Conservation (phyloP, 441 rosid genomes). For the Euphorbia schlechtendalii region DNA sequence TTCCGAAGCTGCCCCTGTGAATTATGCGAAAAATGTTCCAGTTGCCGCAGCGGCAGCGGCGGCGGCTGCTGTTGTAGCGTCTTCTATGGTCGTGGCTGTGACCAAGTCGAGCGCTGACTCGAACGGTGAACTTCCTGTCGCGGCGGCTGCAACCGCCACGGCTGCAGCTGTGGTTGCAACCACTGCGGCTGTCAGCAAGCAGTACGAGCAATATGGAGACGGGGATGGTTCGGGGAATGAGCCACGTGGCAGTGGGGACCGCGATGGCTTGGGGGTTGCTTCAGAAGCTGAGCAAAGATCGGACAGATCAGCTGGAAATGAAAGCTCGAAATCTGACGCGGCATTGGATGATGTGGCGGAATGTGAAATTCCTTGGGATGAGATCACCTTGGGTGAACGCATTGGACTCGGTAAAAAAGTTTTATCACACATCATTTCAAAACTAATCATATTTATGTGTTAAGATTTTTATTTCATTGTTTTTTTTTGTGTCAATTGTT, state of each 20-base stretch:
- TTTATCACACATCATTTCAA: constrained; percentile 20
- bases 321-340: constrained; percentile 58
- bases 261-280: constrained; percentile 29
- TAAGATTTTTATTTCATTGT: constrained; percentile 1
- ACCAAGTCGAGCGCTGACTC: constrained; percentile 58
- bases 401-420: constrained; percentile 85
- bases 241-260: constrained; percentile 42
- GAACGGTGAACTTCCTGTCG: constrained; percentile 74
- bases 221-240: constrained; percentile 41
- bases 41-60: constrained; percentile 86
- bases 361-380: constrained; percentile 90
- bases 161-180: constrained; percentile 96
- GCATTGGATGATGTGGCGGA: constrained; percentile 80
- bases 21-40: constrained; percentile 57
- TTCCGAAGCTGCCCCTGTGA: constrained; percentile 41
- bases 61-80: constrained; percentile 94
- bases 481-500: constrained; percentile 22
- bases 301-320: constrained; percentile 54
- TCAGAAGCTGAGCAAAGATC: constrained; percentile 64
- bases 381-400: constrained; percentile 83
- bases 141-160: constrained; percentile 95
- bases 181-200: constrained; percentile 72
- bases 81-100: constrained; percentile 93
- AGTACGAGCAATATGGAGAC: constrained; percentile 60
- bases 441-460: constrained; percentile 13